These are phyloP conservation scores for Cercospora sp. DNA, from an alignment of 2,329 filamentous ascomycete species.

Conservation along the genomic window DNA sequence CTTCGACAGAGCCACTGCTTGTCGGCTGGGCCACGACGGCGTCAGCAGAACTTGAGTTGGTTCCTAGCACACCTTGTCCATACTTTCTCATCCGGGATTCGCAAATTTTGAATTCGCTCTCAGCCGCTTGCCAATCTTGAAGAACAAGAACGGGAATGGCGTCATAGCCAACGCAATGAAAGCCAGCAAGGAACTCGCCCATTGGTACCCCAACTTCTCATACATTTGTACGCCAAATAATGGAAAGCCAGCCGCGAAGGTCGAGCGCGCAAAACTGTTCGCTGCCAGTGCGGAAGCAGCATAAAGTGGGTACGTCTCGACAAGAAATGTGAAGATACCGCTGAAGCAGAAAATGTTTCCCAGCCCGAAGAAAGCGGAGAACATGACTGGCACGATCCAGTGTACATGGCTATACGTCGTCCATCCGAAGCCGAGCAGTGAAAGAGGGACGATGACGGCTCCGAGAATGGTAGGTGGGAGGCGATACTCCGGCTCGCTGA, in stretches of 20 bases:
- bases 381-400: conserved; percentile 51
- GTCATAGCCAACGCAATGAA: conserved; percentile 11
- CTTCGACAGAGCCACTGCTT: background rate
- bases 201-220: conserved; percentile 51
- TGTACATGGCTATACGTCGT: conserved; percentile 27
- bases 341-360: conserved; percentile 40
- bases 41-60: background rate
- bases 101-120: conserved; percentile 10
- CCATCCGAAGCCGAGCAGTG: conserved; percentile 61
- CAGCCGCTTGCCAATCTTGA: conserved; percentile 6
- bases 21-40: background rate
- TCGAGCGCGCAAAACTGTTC: conserved; percentile 52
- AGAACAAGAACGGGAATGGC: conserved; percentile 7
- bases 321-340: conserved; percentile 27
- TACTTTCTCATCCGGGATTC: background rate
- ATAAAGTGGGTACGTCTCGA: conserved; percentile 48
- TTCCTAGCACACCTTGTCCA: background rate
- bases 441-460: conserved; percentile 74
- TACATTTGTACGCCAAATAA: conserved; percentile 55
- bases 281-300: conserved; percentile 53
- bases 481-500: conserved; percentile 82
- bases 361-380: conserved; percentile 50
- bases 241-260: conserved; percentile 37
- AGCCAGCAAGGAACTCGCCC: conserved; percentile 50
- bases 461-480: conserved; percentile 69